phyloP scores from a whole-genome alignment of 2,329 filamentous ascomycete species.

The Ascocoryne sarcoides region DNA sequence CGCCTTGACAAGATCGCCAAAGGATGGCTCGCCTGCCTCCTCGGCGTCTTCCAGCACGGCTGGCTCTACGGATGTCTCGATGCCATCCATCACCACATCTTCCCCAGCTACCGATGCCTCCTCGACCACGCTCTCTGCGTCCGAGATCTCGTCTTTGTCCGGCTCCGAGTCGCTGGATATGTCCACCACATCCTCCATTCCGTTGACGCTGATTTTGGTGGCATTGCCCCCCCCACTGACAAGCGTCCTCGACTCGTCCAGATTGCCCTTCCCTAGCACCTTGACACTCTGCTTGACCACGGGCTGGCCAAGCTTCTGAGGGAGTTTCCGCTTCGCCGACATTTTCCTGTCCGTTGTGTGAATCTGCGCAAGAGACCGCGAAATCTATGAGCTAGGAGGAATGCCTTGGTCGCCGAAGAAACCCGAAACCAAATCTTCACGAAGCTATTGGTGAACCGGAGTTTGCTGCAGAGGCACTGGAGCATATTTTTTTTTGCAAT shows the following conservation, averaged over 20 bases:
- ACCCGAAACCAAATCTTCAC: too few relatives aligned
- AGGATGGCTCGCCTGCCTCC: conserved; percentile 49
- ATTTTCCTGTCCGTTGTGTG: too few relatives aligned
- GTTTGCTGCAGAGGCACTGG: too few relatives aligned
- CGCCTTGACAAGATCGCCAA: conserved; percentile 74
- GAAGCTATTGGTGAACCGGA: too few relatives aligned
- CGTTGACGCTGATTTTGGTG: conserved; percentile 15
- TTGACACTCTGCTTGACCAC: conserved; percentile 46
- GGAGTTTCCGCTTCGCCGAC: conserved; percentile 54
- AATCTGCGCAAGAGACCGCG: too few relatives aligned
- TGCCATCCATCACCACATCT: conserved; percentile 33
- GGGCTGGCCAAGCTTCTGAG: conserved; percentile 48
- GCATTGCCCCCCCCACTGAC: conserved; percentile 34
- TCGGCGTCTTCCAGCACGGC: conserved; percentile 26
- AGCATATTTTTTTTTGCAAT: too few relatives aligned
- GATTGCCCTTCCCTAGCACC: conserved; percentile 38
- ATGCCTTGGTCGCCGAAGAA: too few relatives aligned
- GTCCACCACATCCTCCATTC: conserved; percentile 35
- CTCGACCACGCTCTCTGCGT: conserved; percentile 34
- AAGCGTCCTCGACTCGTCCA: conserved; percentile 50
- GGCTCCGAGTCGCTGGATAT: conserved; percentile 48
- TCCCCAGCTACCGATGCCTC: conserved; percentile 23
- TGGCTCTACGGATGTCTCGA: conserved; percentile 30
- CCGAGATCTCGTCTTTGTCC: conserved; percentile 36
- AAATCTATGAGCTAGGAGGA: too few relatives aligned